Conservation (phyloP, 2,329 filamentous ascomycete genomes). For the Pezicula radicicola region DNA sequence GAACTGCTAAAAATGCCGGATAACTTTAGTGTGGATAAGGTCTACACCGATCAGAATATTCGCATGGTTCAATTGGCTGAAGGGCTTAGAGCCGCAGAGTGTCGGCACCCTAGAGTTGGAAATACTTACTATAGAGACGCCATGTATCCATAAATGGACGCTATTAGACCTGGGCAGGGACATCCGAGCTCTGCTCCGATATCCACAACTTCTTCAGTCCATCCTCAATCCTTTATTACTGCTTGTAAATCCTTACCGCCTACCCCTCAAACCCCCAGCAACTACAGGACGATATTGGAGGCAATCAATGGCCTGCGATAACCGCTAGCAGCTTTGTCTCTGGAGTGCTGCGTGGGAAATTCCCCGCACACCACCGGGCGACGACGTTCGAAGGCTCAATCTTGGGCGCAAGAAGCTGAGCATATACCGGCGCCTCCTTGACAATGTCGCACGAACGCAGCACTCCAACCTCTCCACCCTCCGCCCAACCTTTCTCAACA, state of each 20-base stretch:
- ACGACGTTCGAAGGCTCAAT: constrained; percentile 31
- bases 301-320: constrained; percentile 53
- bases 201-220: too few species aligned
- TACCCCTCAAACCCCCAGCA: background rate
- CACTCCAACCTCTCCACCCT: constrained; percentile 30
- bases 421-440: constrained; percentile 33
- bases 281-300: background rate
- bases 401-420: constrained; percentile 36
- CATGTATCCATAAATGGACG: too few species aligned
- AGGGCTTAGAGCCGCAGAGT: too few species aligned
- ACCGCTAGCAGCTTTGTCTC: constrained; percentile 49
- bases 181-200: too few species aligned
- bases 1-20: too few species aligned
- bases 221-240: background rate
- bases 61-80: too few species aligned
- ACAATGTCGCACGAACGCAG: constrained; percentile 42
- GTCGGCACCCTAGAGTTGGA: too few species aligned
- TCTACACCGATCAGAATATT: too few species aligned
- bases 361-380: constrained; percentile 56
- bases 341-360: constrained; percentile 57
- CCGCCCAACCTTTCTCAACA: constrained; percentile 15
- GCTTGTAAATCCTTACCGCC: background rate
- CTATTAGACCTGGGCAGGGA: too few species aligned
- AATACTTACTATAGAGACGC: too few species aligned
- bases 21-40: too few species aligned